Percentiles rank a stretch among this genome's conserved stretches.
phyloP scores from a whole-genome alignment of 495 filamentous ascomycete genomes.

The Hypomontagnella submonticulosa region DNA sequence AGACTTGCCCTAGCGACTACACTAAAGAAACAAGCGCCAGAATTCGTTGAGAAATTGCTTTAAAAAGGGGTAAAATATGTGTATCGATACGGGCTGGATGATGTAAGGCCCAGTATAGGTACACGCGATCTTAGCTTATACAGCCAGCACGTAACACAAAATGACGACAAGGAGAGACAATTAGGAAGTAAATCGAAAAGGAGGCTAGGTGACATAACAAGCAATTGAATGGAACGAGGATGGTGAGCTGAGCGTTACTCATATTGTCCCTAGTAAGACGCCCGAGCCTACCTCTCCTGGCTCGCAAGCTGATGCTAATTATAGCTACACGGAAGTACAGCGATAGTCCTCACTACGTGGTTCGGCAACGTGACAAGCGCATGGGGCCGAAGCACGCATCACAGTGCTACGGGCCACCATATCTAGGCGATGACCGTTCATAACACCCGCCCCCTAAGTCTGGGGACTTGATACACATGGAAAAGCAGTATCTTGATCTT shows the following conservation, averaged over 20 bases:
- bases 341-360: slow-evolving; percentile 39
- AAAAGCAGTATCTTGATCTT: slow-evolving; percentile 42
- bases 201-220: too few relatives aligned
- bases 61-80: slow-evolving; percentile 42
- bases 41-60: slow-evolving; percentile 37
- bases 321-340: slow-evolving; percentile 42
- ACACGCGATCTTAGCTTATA: too few relatives aligned
- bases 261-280: slow-evolving; percentile 42
- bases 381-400: slow-evolving; percentile 37
- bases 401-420: slow-evolving; percentile 43
- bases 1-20: slow-evolving; percentile 33
- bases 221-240: slow-evolving; percentile 48
- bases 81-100: slow-evolving; percentile 41
- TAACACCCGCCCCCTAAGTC: slow-evolving; percentile 46
- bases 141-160: too few relatives aligned
- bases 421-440: slow-evolving; percentile 40
- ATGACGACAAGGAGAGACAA: too few relatives aligned
- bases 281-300: background rate
- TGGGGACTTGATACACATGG: slow-evolving; percentile 40
- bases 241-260: slow-evolving; percentile 41
- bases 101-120: slow-evolving; percentile 41
- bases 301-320: background rate
- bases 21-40: slow-evolving; percentile 33
- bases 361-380: slow-evolving; percentile 46
- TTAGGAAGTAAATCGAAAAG: too few relatives aligned